Evolutionary conservation across 331 rosid genomes (phyloP).

Genomic region (Erythrophleum ivorense): DNA sequence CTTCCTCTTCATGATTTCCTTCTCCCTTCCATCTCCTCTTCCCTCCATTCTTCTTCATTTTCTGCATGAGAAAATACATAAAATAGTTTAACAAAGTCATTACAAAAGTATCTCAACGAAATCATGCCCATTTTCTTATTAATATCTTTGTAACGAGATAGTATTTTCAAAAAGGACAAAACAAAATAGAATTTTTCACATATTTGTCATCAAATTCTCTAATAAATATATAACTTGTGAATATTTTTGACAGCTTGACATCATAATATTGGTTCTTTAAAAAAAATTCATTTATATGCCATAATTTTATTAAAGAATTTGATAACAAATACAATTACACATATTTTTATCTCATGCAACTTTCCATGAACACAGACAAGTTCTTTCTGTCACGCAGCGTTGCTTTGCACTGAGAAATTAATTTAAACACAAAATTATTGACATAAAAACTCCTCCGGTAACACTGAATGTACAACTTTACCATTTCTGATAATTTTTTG

Average conservation of each 20-base stretch:
- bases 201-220: background rate
- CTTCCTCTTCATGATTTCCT: constrained; percentile 47
- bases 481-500: constrained; percentile 68
- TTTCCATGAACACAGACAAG: background rate
- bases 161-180: background rate
- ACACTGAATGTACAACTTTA: constrained; percentile 18
- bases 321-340: background rate
- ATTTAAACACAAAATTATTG: background rate
- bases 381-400: background rate
- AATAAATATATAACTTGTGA: too few relatives aligned
- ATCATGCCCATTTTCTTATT: background rate
- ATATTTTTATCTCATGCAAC: background rate
- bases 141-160: background rate
- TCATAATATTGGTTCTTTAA: background rate
- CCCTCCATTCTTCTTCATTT: constrained; percentile 66
- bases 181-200: background rate
- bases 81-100: background rate
- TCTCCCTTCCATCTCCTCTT: constrained; percentile 54
- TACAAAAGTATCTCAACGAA: background rate
- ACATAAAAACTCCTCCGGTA: background rate
- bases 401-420: background rate
- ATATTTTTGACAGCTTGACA: background rate
- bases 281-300: too few relatives aligned
- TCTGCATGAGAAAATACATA: constrained; percentile 47
- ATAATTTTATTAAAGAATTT: background rate